phyloP scores from a whole-genome alignment of 257 asterid species.

The Osmanthus fragrans region DNA sequence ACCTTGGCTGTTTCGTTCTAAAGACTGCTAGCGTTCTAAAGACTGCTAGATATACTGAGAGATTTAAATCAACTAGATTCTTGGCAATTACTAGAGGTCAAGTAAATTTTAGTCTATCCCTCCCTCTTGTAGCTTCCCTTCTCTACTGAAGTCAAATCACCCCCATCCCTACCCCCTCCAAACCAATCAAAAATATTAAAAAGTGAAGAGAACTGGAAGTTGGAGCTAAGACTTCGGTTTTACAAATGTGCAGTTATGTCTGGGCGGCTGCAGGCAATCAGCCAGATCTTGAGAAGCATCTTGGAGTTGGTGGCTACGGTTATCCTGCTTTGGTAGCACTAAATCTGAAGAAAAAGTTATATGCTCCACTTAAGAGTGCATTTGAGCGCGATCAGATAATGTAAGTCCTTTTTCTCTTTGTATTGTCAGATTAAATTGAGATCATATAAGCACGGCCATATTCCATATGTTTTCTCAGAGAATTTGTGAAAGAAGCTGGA shows the following conservation, averaged over 20 bases:
- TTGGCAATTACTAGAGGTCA: neutral
- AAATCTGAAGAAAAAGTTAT: conserved; percentile 78
- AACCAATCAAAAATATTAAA: no score
- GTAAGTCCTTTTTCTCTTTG: conserved; percentile 38
- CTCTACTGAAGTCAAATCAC: neutral
- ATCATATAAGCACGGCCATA: neutral
- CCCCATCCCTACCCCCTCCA: neutral
- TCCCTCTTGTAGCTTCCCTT: neutral
- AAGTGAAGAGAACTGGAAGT: neutral
- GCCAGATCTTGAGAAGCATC: conserved; percentile 77
- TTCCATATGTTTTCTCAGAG: conserved; percentile 43
- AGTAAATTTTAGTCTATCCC: neutral
- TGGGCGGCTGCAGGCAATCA: conserved; percentile 96
- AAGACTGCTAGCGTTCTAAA: neutral
- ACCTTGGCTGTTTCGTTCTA: neutral
- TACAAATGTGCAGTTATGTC: conserved; percentile 40
- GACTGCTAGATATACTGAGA: neutral
- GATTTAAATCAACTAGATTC: neutral
- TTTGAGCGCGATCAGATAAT: conserved; percentile 63
- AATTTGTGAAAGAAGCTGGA: conserved; percentile 82
- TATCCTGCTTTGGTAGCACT: conserved; percentile 93
- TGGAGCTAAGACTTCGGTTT: conserved; percentile 2
- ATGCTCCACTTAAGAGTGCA: conserved; percentile 83
- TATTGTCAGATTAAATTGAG: neutral
- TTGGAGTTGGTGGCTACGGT: conserved; percentile 95